A percentile compares a stretch with the other conserved stretches of the same genome.
Evolutionary conservation across 139 green algal genomes (phyloP).

Genomic region (Chlamydomonas incerta): DNA sequence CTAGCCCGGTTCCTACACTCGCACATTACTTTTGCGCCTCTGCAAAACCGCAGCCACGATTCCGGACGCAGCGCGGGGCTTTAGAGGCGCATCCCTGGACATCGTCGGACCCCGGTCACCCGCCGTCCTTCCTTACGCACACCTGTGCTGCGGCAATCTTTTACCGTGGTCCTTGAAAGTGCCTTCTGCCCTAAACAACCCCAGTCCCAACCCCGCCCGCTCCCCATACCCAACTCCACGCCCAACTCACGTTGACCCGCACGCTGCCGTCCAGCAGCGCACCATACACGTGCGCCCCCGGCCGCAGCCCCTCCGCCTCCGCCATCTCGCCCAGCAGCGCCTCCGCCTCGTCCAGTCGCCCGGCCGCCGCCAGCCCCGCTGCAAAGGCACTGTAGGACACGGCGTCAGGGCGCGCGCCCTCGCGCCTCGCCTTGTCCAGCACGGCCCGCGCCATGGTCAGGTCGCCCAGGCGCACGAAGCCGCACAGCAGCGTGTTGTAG

Average conservation of each 20-base stretch:
- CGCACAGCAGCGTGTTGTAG: slow-evolving; percentile 77
- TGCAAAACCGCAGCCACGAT: background rate
- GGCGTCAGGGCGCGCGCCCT: slow-evolving; percentile 65
- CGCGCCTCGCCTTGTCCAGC: slow-evolving; percentile 53
- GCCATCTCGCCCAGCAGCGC: slow-evolving; percentile 56
- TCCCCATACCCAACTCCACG: slow-evolving; percentile 21
- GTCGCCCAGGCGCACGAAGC: slow-evolving; percentile 57
- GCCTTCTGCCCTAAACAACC: background rate
- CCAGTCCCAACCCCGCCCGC: slow-evolving; percentile 40
- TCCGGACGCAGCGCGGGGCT: background rate
- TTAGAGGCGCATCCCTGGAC: too few relatives aligned
- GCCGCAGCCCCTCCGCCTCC: slow-evolving; percentile 21
- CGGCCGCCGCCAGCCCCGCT: slow-evolving; percentile 46
- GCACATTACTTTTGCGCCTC: background rate
- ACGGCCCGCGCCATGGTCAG: slow-evolving; percentile 41
- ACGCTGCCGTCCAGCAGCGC: slow-evolving; percentile 36
- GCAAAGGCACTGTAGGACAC: slow-evolving; percentile 66
- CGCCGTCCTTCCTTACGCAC: too few relatives aligned
- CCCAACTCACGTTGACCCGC: background rate
- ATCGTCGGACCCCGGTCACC: too few relatives aligned
- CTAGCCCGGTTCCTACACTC: too few relatives aligned
- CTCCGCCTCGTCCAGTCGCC: slow-evolving; percentile 28
- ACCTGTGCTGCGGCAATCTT: too few relatives aligned
- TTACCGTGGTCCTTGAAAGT: background rate
- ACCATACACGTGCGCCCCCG: slow-evolving; percentile 30